Percentiles rank a stretch among this genome's conserved stretches.
phyloP scores from a whole-genome alignment of 495 filamentous ascomycete species.

The Penicillium bialowiezense region DNA sequence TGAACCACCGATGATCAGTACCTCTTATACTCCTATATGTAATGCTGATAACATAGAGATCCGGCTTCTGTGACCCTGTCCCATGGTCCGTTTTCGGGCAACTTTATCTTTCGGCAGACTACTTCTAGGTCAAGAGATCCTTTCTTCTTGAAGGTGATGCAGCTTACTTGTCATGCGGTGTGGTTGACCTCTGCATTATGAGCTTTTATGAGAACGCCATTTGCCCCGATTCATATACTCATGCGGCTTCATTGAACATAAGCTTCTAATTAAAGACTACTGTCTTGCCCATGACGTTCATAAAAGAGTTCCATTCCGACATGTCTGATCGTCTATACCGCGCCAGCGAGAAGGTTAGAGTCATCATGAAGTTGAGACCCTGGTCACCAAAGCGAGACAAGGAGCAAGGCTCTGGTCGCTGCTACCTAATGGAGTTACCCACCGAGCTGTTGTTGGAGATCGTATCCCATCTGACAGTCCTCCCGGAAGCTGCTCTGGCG shows the following conservation, averaged over 20 bases:
- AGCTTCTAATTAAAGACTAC: conserved; percentile 12
- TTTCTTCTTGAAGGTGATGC: conserved; percentile 11
- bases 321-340: conserved; percentile 33
- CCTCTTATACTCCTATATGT: conserved; percentile 21
- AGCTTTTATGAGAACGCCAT: conserved; percentile 6
- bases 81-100: conserved; percentile 45
- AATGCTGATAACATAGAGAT: conserved; percentile 34
- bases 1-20: conserved; percentile 11
- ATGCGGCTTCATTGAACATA: conserved; percentile 12
- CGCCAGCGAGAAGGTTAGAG: conserved; percentile 33
- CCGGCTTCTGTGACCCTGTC: conserved; percentile 29
- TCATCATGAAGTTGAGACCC: conserved; percentile 31
- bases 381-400: conserved; percentile 21
- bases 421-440: conserved; percentile 41
- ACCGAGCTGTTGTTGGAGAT: conserved; percentile 45
- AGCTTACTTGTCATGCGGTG: conserved; percentile 20
- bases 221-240: conserved; percentile 4
- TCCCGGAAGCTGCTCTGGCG: conserved; percentile 42
- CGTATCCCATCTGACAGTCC: conserved; percentile 34
- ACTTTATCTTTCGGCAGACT: conserved; percentile 18
- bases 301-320: conserved; percentile 11
- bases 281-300: conserved; percentile 17
- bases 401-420: conserved; percentile 21
- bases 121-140: conserved; percentile 37
- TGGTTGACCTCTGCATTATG: conserved; percentile 15